Base-by-base conservation (phyloP, 164 flowering plant genomes). In the Aristolochia fimbriata region DNA sequence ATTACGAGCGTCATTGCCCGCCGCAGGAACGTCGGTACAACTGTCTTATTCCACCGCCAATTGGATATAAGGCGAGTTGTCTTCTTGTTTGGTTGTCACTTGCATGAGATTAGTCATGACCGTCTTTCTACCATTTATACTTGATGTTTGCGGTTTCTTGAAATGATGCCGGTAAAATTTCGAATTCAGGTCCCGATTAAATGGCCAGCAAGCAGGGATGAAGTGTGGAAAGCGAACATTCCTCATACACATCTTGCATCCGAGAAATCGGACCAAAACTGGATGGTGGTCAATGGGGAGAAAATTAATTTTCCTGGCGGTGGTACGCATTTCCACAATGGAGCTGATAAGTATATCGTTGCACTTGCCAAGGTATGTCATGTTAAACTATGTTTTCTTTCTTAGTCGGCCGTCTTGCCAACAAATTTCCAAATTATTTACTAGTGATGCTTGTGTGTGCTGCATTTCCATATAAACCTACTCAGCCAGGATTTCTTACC, bases 1-100 rank as follows among this genome's bases (percentile, higher is more conserved):
- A 90, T 73, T 90, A 90, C 53, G 97, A 90, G 61, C 73, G 95
- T 64, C 97, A 90, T 25, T 90, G 97, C 57, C 97, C 97, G 0
- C 85, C 84, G 3, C 76, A 76, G 0, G 74, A 78, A 45, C 80
- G 95, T 0, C 88, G 92, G 23, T 90, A 68, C 65, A 87, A 87
- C 74, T 90, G 97, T 63, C 79, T 87, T 14, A 69, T 90, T 71
- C 97, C 97, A 3, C 97, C 97, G 4, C 97, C 97, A 2, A 20
- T 41, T 58, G 97, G 95, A 47, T 90, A 90, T 71, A 87, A 84
- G 92, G 97, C 87, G 59, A 22, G 78, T 70, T 22, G 24, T 47
- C 46, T 20, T 54, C 30, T 46, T 25, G 50, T 43, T 59, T 47
- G 1, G 2, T 10, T 48, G 23, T 59, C 13, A 0, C 48, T 61